phyloP scores from a whole-genome alignment of 2,329 filamentous ascomycete species.

The Aspergillus puulaauensis region DNA sequence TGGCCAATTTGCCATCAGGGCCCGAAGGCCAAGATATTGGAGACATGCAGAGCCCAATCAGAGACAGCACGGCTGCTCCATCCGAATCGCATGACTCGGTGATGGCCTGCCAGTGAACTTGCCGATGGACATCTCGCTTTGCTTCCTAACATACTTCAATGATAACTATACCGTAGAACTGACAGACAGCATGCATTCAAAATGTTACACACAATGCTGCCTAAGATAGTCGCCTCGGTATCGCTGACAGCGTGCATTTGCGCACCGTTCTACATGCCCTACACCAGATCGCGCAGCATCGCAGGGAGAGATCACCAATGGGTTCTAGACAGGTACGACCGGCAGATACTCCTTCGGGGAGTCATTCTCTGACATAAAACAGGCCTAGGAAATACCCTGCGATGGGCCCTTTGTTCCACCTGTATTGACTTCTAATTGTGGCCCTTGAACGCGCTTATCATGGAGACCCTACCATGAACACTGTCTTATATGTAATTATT shows the following conservation, averaged over 20 bases:
- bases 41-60: not conserved
- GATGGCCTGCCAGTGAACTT: no score
- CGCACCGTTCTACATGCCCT: conserved; percentile 11
- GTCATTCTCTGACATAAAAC: not conserved
- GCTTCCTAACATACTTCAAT: not conserved
- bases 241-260: conserved; percentile 10
- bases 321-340: not conserved
- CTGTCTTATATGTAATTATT: no score
- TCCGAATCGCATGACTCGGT: no score
- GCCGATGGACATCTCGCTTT: not conserved
- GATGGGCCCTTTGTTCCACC: conserved; percentile 1
- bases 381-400: not conserved
- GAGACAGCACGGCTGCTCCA: no score
- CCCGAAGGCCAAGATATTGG: not conserved
- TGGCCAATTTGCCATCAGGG: not conserved
- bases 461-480: no score
- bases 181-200: not conserved
- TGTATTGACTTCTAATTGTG: not conserved
- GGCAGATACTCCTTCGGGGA: no score
- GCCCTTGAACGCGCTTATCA: no score
- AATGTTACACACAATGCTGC: not conserved
- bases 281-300: not conserved
- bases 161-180: not conserved
- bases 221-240: not conserved
- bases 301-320: not conserved